These are phyloP conservation scores for Wickerhamomyces hampshirensis DNA, from an alignment of 805 yeast species.

Conservation along the genomic window DNA sequence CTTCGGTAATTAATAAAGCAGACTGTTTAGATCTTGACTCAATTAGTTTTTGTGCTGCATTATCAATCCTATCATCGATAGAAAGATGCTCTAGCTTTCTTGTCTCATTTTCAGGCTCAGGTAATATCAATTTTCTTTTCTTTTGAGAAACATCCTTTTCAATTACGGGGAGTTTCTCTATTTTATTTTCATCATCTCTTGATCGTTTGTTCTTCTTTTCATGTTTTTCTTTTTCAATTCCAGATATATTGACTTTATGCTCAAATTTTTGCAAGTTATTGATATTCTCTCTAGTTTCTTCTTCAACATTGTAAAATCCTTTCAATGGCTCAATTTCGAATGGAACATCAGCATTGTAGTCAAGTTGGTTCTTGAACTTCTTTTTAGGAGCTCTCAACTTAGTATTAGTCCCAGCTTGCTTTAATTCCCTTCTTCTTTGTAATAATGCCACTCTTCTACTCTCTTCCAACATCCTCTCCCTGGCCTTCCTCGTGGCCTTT, in stretches of 20 bases:
- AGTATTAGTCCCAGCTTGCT: constrained; percentile 68
- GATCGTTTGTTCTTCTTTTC: constrained; percentile 28
- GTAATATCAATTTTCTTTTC: constrained; percentile 25
- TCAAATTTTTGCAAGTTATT: constrained; percentile 38
- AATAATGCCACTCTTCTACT: constrained; percentile 69
- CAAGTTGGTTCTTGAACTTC: constrained; percentile 57
- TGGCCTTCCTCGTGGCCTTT: constrained; percentile 83
- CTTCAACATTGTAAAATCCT: constrained; percentile 64
- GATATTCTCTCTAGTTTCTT: constrained; percentile 46
- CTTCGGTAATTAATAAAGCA: constrained; percentile 26
- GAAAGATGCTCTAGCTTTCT: constrained; percentile 5
- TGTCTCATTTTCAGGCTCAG: constrained; percentile 31
- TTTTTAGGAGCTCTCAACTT: constrained; percentile 46
- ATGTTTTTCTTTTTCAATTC: constrained; percentile 36
- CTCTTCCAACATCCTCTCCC: constrained; percentile 80
- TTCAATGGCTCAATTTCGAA: constrained; percentile 64
- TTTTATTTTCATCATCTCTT: constrained; percentile 22
- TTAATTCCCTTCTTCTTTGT: constrained; percentile 76
- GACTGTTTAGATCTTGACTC: constrained; percentile 32
- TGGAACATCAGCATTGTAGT: constrained; percentile 79
- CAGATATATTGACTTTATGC: constrained; percentile 36
- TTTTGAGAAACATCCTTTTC: constrained; percentile 6
- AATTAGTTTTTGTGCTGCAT: constrained; percentile 36
- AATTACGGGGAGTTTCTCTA: constrained; percentile 16
- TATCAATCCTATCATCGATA: constrained; percentile 14